phyloP scores from a whole-genome alignment of 768 basidiomycete species.

The Clitopilus passeckerianus region DNA sequence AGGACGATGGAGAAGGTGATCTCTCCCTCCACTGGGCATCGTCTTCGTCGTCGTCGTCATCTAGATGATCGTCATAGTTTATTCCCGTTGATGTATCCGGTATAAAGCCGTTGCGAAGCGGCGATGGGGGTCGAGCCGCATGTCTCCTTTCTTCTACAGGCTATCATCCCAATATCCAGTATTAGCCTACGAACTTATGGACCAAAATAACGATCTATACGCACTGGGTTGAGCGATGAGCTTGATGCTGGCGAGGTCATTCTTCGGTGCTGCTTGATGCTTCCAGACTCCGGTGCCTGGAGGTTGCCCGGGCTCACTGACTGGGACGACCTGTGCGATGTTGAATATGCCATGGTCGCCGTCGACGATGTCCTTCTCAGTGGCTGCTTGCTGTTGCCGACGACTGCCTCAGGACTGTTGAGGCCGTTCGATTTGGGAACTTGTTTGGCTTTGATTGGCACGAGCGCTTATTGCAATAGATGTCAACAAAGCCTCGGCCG shows the following conservation, averaged over 20 bases:
- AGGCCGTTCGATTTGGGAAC: background rate
- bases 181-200: background rate
- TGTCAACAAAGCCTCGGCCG: background rate
- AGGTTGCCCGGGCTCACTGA: slow-evolving; percentile 15
- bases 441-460: background rate
- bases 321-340: slow-evolving; percentile 15
- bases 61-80: slow-evolving; percentile 40
- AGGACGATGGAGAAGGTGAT: slow-evolving; percentile 63
- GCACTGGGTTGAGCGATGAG: slow-evolving; percentile 14
- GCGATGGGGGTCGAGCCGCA: slow-evolving; percentile 60
- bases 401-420: background rate
- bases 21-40: slow-evolving; percentile 26
- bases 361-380: background rate
- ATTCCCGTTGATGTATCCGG: slow-evolving; percentile 56
- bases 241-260: slow-evolving; percentile 20
- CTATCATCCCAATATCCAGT: slow-evolving; percentile 13
- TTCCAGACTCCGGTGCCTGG: slow-evolving; percentile 9
- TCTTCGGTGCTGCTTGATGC: slow-evolving; percentile 17
- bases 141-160: slow-evolving; percentile 34
- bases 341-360: slow-evolving; percentile 14
- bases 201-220: slow-evolving; percentile 3
- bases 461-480: background rate
- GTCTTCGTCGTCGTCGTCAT: slow-evolving; percentile 38
- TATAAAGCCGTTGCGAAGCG: slow-evolving; percentile 60
- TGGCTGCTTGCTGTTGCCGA: background rate